Base-by-base conservation (phyloP, 176 grass and related monocot genomes). In the Urochloa ruziziensis region DNA sequence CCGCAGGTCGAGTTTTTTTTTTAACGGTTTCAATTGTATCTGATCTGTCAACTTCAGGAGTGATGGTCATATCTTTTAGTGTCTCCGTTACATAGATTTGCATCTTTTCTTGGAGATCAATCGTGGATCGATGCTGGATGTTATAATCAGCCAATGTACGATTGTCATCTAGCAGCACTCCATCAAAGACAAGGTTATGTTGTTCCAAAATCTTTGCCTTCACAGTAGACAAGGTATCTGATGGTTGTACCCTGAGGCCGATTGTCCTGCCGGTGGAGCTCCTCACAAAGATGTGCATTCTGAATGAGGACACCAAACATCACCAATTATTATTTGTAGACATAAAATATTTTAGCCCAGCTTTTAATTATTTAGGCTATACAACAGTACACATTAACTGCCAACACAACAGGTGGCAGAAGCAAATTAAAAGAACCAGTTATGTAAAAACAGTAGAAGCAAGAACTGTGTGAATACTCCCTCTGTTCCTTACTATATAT, bases 221-320 rank as follows among this genome's bases (percentile, higher is more conserved):
- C 14, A 70, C 39, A 36, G 4, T 29, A 21, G 18, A 0, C 4
- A 57, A 18, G 64, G 78, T 69, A 29, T 81, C 79, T 56, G 48
- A 42, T 56, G 47, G 47, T 18, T 56, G 10, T 10, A 53, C 79
- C n/a, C 2, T 56, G 64, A 69, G 34, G n/a, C 48, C 9, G n/a
- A 57, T 69, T 19, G 33, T 80, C 49, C 7, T 69, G 5, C 64
- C 64, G 24, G 64, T 42, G n/a, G 79, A 17, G n/a, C 4, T 69
- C n/a, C 53, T 81, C 48, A 81, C 79, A 15, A 69, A 42, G 79
- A 69, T 37, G 4, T 56, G 17, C 78, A 80, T 67, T 2, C 2
- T 69, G n/a, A 39, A 39, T 8, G 15, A 68, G 46, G 0, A 39
- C 10, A 47, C 17, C 9, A 67, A 67, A 25, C 6, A 29, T 61